A percentile compares a stretch with the other conserved stretches of the same genome.
Evolutionary conservation across 768 basidiomycete species (phyloP).

Genomic region (Hortiboletus flavorubellus): DNA sequence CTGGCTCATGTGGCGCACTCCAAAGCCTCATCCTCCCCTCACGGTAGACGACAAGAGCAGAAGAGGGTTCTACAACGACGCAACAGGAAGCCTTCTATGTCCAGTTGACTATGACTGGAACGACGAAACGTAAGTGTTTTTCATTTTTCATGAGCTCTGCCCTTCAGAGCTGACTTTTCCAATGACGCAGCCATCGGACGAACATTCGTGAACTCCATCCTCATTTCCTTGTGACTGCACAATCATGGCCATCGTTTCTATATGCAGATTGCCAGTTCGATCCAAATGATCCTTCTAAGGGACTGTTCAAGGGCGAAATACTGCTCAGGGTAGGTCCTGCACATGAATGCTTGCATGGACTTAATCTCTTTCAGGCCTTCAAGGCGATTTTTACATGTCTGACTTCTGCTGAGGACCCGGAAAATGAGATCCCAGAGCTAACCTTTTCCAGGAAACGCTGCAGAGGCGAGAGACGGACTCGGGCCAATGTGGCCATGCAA

Average conservation of each 20-base stretch:
- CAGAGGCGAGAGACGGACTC: not conserved
- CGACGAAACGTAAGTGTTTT: not conserved
- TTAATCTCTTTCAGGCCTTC: no score
- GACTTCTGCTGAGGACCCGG: no score
- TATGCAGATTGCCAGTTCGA: no score
- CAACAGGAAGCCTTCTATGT: not conserved
- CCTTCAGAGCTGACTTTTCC: not conserved
- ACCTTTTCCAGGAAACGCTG: no score
- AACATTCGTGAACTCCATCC: not conserved
- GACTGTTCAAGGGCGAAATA: no score
- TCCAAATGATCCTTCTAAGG: no score
- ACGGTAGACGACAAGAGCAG: not conserved
- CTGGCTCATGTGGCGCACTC: not conserved
- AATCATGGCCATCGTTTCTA: not conserved
- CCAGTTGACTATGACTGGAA: not conserved
- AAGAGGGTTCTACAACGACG: not conserved
- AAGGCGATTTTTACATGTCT: no score
- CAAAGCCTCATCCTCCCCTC: not conserved
- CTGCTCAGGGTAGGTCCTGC: no score
- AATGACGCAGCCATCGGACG: not conserved
- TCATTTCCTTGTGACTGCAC: not conserved
- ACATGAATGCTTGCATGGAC: no score
- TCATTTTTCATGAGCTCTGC: not conserved
- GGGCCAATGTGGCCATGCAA: not conserved
- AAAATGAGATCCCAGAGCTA: no score